These are phyloP conservation scores for Aspergillus calidoustus DNA, from an alignment of 2,329 filamentous ascomycete genomes.

Conservation along the genomic window DNA sequence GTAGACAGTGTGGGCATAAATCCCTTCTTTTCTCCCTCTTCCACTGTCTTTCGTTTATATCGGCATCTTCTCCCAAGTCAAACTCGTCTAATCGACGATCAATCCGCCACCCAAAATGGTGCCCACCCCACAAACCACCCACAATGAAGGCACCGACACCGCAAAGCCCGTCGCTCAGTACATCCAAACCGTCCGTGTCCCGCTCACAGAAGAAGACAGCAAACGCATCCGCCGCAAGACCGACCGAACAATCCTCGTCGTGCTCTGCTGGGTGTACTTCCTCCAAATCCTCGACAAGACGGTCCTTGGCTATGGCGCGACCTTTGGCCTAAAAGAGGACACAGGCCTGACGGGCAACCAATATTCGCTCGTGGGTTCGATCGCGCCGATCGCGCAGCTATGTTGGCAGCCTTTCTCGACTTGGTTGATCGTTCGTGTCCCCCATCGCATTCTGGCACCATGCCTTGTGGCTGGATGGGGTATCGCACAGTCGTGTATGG, in stretches of 20 bases:
- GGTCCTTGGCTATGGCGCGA: conserved; percentile 61
- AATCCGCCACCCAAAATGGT: background rate
- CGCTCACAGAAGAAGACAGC: conserved; percentile 46
- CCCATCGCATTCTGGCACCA: conserved; percentile 63
- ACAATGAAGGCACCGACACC: background rate
- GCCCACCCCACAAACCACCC: background rate
- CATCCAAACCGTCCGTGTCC: conserved; percentile 27
- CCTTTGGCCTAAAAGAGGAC: conserved; percentile 59
- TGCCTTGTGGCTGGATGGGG: conserved; percentile 53
- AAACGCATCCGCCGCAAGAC: conserved; percentile 65
- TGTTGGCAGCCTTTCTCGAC: conserved; percentile 66
- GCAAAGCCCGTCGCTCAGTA: background rate
- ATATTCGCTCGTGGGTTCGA: conserved; percentile 63
- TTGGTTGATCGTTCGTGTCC: conserved; percentile 64
- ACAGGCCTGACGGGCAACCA: conserved; percentile 57
- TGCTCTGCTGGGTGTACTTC: conserved; percentile 53
- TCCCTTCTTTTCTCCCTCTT: background rate
- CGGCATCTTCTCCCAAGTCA: too few relatives aligned
- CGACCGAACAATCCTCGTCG: conserved; percentile 60
- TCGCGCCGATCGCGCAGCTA: conserved; percentile 64
- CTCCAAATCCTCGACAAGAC: conserved; percentile 62
- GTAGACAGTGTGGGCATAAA: background rate
- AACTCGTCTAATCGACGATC: too few relatives aligned
- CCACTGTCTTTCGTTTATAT: background rate
- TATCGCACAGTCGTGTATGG: conserved; percentile 53